These are phyloP conservation scores for Asterella californica DNA, from an alignment of 225 moss, liverwort and hornwort genomes.

Conservation along the genomic window DNA sequence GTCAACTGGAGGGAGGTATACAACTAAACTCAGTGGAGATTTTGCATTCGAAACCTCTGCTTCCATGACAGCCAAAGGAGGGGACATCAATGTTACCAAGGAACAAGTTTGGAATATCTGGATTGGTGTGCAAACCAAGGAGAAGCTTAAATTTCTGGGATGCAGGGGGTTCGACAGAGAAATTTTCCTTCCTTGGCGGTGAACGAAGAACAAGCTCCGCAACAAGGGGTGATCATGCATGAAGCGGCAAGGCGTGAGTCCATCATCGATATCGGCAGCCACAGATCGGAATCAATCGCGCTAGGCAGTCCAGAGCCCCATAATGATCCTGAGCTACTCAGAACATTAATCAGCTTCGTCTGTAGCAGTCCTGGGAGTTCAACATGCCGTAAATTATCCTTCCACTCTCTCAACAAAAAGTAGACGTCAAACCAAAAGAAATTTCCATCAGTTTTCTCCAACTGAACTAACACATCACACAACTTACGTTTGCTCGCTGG, in stretches of 20 bases:
- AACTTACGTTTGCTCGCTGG: neutral
- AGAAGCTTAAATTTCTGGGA: neutral
- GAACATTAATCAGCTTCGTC: neutral
- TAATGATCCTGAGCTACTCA: neutral
- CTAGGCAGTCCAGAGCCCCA: neutral
- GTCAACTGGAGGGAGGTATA: neutral
- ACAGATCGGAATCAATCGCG: too few relatives aligned
- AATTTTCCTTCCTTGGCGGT: neutral
- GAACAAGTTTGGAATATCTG: constrained; percentile 20
- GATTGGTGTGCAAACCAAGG: neutral
- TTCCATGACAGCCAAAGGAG: constrained; percentile 22
- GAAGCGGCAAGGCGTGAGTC: neutral
- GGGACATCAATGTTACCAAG: constrained; percentile 24
- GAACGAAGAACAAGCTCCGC: neutral
- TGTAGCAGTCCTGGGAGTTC: neutral
- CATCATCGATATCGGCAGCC: neutral
- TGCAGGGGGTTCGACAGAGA: neutral
- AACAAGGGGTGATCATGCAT: neutral
- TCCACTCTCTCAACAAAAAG: neutral
- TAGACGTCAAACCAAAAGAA: neutral
- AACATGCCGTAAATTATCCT: neutral
- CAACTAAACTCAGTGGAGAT: neutral
- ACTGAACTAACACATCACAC: too few relatives aligned
- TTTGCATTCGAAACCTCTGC: neutral
- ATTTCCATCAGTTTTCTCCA: too few relatives aligned